Evolutionary conservation across 1,139 yeast species (phyloP), one percentile per base, ranked within the genome.

Genomic region (Spathaspora jeffriesii): DNA sequence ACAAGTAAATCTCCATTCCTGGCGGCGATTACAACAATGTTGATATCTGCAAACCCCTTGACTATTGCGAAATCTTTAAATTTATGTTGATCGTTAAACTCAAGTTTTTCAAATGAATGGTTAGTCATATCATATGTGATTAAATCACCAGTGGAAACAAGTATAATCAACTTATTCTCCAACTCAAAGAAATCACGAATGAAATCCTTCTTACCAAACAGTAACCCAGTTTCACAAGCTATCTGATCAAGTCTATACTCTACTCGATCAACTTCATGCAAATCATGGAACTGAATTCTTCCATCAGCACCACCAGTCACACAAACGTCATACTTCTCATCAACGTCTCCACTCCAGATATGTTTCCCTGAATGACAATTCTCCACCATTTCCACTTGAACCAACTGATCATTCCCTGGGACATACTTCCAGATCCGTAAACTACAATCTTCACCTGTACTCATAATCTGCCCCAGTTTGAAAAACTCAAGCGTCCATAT

Each of bases 301-400:
- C 97, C 97, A 63, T 91, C 97, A 42, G 96, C 93, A 36, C 97
- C 97, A 40, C 96, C 92, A 14, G 92, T 85, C 1, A 82, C 90
- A 20, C 85, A 81, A 10, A 84, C 58, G 30, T 70, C 60, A 41
- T 70, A 61, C 3, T 63, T 58, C 2, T 71, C 73, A 47, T 79
- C 74, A 0, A 87, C 73, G 49, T 85, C 92, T 5, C 88, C 81
- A 34, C 90, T 79, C 99, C 99, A 93, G 1, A 88, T 79, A 60
- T 89, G 93, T 61, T 95, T 86, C 5, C 96, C 97, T 32, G 81
- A 73, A 62, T 92, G 98, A 27, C 87, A 84, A 49, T 87, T 59
- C 67, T 81, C 59, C 62, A 68, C 60, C 71, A 81, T 43, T 22
- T 68, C 62, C 4, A 60, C 45, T 46, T 67, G 74, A 5, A 52